Evolutionary conservation across 768 basidiomycete genomes (phyloP), one percentile per base, ranked within the genome.

Genomic region (Sutorius australiensis): DNA sequence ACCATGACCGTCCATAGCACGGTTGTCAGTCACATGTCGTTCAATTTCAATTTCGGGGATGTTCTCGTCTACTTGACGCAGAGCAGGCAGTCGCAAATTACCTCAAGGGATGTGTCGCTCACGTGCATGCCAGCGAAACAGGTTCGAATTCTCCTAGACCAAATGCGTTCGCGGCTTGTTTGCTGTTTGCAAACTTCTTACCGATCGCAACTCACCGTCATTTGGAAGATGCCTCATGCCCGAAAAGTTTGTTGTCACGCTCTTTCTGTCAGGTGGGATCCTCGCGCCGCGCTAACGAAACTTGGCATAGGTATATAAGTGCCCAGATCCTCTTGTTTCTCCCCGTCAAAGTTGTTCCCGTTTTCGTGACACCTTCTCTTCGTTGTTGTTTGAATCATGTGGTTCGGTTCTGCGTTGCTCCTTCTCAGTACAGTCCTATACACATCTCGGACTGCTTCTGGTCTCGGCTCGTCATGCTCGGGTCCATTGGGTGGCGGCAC

Each of bases 391-490:
- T 8, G 3, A 51, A 13, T 4, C 37, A 64, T 64, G 63, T 16
- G 55, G 45, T 38, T 42, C 19, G 6, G n/a, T 19, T 32, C 40
- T 31, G 19, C 10, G 28, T 41, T 55, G 8, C 31, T 59, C 11
- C 27, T 66, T 33, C 36, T 65, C 38, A 27, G 31, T 10, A 39
- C 61, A 8, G 10, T 63, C 12, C 17, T 63, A 2, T 58, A 10
- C 43, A 16, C n/a, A 12, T 12, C 46, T 24, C 48, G 31, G 21
- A 28, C 19, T 11, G 43, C 27, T 32, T 56, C 57, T 45, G 78
- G 69, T 30, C 70, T 78, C 9, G 80, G 79, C 6, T 67, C 73
- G n/a, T 73, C 75, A n/a, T 82, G 78, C 62, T 65, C 74, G 30
- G 63, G 71, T 32, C 72, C 78, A 24, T 63, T 83, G 5, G 75